Evolutionary conservation across 495 filamentous ascomycete species (phyloP).

Genomic region (Aspergillus bertholletiae): DNA sequence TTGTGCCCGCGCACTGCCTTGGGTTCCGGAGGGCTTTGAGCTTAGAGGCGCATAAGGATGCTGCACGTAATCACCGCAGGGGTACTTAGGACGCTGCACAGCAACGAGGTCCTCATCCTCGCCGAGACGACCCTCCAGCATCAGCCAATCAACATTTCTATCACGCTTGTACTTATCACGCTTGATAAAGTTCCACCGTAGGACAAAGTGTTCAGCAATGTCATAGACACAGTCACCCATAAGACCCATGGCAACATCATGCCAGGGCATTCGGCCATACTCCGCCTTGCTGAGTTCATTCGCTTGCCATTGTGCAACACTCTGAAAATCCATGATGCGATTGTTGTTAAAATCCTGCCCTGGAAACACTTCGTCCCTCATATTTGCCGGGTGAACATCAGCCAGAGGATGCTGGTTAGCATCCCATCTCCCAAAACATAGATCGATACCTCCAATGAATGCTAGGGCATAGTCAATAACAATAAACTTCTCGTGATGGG

Average conservation of each 20-base stretch:
- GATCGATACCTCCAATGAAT: slow-evolving; percentile 89
- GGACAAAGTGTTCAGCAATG: slow-evolving; percentile 93
- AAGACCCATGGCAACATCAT: slow-evolving; percentile 88
- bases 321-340: slow-evolving; percentile 92
- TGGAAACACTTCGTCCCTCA: slow-evolving; percentile 84
- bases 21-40: slow-evolving; percentile 48
- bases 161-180: slow-evolving; percentile 96
- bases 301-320: slow-evolving; percentile 84
- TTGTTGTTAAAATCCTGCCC: slow-evolving; percentile 97
- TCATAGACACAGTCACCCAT: slow-evolving; percentile 88
- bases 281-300: slow-evolving; percentile 92
- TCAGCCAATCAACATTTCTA: slow-evolving; percentile 74
- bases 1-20: slow-evolving; percentile 77
- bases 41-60: slow-evolving; percentile 69
- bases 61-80: slow-evolving; percentile 79
- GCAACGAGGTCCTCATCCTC: slow-evolving; percentile 79
- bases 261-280: slow-evolving; percentile 96
- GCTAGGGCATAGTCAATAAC: slow-evolving; percentile 88
- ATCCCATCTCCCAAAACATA: slow-evolving; percentile 97
- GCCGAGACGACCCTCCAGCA: slow-evolving; percentile 73
- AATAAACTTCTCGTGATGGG: slow-evolving; percentile 95
- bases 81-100: slow-evolving; percentile 80
- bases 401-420: slow-evolving; percentile 77
- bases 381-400: slow-evolving; percentile 80
- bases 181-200: slow-evolving; percentile 96